Percentiles rank a stretch among this genome's conserved stretches.
phyloP scores from a whole-genome alignment of 2,329 filamentous ascomycete genomes.

The Emmonsia crescens region DNA sequence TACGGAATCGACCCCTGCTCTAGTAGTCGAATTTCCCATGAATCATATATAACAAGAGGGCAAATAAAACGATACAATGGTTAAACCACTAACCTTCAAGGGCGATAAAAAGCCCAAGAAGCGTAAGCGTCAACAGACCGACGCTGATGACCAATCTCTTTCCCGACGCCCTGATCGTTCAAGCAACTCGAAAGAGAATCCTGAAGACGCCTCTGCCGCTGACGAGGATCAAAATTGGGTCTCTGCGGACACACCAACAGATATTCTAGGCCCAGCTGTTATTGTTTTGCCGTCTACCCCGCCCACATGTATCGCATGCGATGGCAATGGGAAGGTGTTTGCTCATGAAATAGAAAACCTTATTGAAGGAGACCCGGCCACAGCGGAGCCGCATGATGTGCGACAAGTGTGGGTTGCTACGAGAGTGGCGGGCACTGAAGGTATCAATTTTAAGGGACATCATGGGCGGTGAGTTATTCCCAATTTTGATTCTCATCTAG shows the following conservation, averaged over 20 bases:
- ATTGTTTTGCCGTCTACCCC: constrained; percentile 68
- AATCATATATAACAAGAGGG: background rate
- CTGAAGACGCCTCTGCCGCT: constrained; percentile 29
- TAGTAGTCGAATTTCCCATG: background rate
- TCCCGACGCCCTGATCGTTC: constrained; percentile 25
- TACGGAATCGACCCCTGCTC: background rate
- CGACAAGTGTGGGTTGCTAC: constrained; percentile 92
- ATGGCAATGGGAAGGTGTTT: constrained; percentile 79
- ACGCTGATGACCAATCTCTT: constrained; percentile 33
- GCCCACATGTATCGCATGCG: constrained; percentile 68
- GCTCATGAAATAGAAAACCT: constrained; percentile 74
- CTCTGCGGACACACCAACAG: constrained; percentile 60
- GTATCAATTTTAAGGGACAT: constrained; percentile 77
- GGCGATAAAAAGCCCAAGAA: constrained; percentile 95
- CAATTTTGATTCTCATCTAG: background rate
- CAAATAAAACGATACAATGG: constrained; percentile 22
- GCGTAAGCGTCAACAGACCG: constrained; percentile 59
- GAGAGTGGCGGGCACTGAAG: constrained; percentile 68
- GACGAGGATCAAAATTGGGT: constrained; percentile 82
- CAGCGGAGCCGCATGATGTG: constrained; percentile 89
- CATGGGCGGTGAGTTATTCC: constrained; percentile 57
- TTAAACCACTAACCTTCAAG: constrained; percentile 89
- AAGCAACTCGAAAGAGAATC: constrained; percentile 15
- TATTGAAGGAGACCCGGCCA: constrained; percentile 68
- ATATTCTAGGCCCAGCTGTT: constrained; percentile 72